phyloP scores from a whole-genome alignment of 139 green algal species.

The Spirogloea muscicola region DNA sequence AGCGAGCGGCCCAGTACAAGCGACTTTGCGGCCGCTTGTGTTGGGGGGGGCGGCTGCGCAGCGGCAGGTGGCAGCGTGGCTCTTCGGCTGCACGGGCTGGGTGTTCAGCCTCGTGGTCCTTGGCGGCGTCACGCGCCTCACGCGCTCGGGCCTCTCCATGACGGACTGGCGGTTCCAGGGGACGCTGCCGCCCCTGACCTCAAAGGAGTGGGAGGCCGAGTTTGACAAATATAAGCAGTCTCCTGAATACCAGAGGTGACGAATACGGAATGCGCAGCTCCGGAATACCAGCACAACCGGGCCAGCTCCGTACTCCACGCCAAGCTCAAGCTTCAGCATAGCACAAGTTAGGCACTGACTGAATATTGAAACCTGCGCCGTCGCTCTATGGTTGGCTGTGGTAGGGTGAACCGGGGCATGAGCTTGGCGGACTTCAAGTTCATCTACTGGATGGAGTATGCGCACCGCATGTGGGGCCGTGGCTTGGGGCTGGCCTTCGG shows the following conservation, averaged over 20 bases:
- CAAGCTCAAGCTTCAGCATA: no score
- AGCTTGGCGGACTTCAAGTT: slow-evolving; percentile 97
- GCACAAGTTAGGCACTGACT: no score
- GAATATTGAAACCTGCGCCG: no score
- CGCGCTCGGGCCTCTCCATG: slow-evolving; percentile 94
- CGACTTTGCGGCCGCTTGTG: slow-evolving; percentile 9
- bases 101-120: slow-evolving; percentile 93
- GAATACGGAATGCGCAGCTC: no score
- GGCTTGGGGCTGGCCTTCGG: slow-evolving; percentile 76
- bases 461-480: slow-evolving; percentile 87
- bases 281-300: no score
- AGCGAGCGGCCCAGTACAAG: no score
- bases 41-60: slow-evolving; percentile 21
- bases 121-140: slow-evolving; percentile 93
- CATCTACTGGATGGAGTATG: slow-evolving; percentile 99
- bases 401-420: slow-evolving; percentile 80
- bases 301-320: no score
- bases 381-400: background rate
- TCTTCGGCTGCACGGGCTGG: slow-evolving; percentile 76
- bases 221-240: slow-evolving; percentile 87
- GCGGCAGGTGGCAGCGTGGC: slow-evolving; percentile 67
- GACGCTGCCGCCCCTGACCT: slow-evolving; percentile 56
- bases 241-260: no score
- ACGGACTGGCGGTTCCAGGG: slow-evolving; percentile 98
- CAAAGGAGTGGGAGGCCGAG: slow-evolving; percentile 64